phyloP scores from a whole-genome alignment of 2,329 filamentous ascomycete genomes.

The Fusarium humuli region DNA sequence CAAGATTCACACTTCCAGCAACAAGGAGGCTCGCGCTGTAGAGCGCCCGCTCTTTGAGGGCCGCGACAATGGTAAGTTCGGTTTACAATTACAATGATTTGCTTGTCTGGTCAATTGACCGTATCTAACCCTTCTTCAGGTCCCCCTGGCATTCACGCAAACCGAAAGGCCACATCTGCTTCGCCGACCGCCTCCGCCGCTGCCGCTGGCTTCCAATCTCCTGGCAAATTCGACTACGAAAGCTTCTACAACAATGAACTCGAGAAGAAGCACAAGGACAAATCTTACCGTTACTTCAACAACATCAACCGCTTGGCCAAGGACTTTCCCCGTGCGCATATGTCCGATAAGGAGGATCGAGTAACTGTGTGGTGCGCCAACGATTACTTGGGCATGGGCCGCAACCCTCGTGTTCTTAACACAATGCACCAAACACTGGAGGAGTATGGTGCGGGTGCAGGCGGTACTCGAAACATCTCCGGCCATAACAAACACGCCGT shows the following conservation, averaged over 20 bases:
- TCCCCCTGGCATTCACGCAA: constrained; percentile 39
- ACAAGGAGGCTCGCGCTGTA: constrained; percentile 82
- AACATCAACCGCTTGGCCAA: constrained; percentile 99
- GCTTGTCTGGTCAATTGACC: neutral
- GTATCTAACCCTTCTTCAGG: constrained; percentile 31
- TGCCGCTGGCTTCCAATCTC: constrained; percentile 45
- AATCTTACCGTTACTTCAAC: constrained; percentile 99
- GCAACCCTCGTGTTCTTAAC: constrained; percentile 86
- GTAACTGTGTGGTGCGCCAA: constrained; percentile 99
- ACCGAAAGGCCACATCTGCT: constrained; percentile 41
- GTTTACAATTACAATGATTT: neutral
- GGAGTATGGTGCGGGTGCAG: constrained; percentile 93
- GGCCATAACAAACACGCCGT: constrained; percentile 97
- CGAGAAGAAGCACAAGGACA: constrained; percentile 99
- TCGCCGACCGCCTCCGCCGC: constrained; percentile 41
- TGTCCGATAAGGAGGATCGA: constrained; percentile 81
- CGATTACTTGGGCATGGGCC: constrained; percentile 97
- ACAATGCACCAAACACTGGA: constrained; percentile 96
- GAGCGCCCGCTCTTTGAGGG: constrained; percentile 66
- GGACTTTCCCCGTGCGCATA: constrained; percentile 95
- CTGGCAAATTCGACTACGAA: constrained; percentile 87
- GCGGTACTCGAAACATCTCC: constrained; percentile 96
- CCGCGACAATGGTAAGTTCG: constrained; percentile 62
- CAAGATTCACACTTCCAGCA: constrained; percentile 82
- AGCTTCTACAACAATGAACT: constrained; percentile 88